Evolutionary conservation across 176 grass and related monocot genomes (phyloP).

Genomic region (Chloris gayana): DNA sequence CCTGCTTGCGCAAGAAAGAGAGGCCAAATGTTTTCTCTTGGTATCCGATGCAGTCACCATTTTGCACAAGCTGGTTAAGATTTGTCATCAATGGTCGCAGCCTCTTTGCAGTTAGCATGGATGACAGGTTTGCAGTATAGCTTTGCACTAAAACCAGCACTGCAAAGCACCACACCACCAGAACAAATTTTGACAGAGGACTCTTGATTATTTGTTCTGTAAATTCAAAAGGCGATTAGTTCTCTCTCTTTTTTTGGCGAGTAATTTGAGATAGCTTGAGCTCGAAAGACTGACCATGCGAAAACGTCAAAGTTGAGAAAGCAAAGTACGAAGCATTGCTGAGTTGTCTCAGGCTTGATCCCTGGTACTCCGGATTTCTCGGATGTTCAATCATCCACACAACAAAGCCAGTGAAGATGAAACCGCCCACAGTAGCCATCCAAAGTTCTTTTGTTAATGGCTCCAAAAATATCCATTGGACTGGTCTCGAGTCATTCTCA

Average conservation of each 20-base stretch:
- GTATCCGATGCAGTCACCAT: conserved; percentile 55
- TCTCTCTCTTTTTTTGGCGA: too few relatives aligned
- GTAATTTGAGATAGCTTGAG: neutral
- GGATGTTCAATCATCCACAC: conserved; percentile 41
- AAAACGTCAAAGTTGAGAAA: conserved; percentile 58
- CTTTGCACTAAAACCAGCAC: conserved; percentile 56
- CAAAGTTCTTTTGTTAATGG: conserved; percentile 48
- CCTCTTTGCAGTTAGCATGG: conserved; percentile 62
- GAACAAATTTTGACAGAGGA: conserved; percentile 44
- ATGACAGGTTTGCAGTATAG: conserved; percentile 71
- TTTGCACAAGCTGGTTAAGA: conserved; percentile 41
- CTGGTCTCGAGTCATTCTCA: neutral
- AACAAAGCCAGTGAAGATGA: conserved; percentile 42
- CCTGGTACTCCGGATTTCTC: neutral
- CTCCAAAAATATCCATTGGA: conserved; percentile 55
- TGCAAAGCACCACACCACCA: conserved; percentile 68
- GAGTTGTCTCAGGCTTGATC: conserved; percentile 26
- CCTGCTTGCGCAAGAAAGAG: conserved; percentile 30
- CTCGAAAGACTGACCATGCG: conserved; percentile 45
- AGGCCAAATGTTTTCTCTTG: conserved; percentile 40
- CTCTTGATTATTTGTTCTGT: conserved; percentile 27
- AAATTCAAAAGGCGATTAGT: neutral
- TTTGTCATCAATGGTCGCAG: conserved; percentile 52
- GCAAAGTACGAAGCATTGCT: conserved; percentile 56
- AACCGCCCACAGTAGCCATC: conserved; percentile 34